Evolutionary conservation across 805 yeast species (phyloP).

Genomic region (Kodamaea hsintzibuensis): DNA sequence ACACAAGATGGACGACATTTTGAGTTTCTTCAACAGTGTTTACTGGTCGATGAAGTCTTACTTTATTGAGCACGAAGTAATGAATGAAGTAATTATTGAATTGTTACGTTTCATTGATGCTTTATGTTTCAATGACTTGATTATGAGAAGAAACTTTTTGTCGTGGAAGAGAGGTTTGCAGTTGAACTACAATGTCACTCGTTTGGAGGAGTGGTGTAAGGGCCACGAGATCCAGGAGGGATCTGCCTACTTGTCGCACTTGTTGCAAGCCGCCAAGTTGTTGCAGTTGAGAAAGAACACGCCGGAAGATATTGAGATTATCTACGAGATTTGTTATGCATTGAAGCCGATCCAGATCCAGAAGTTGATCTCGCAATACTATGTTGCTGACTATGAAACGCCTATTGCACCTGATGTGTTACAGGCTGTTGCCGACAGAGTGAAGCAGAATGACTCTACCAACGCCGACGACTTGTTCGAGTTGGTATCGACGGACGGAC

Average conservation of each 20-base stretch:
- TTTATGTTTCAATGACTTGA: conserved; percentile 89
- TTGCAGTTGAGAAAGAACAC: conserved; percentile 90
- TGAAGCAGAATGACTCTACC: conserved; percentile 57
- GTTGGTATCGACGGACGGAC: conserved; percentile 66
- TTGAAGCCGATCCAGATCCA: conserved; percentile 95
- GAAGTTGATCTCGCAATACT: conserved; percentile 83
- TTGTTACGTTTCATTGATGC: conserved; percentile 86
- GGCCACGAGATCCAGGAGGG: conserved; percentile 90
- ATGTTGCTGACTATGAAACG: conserved; percentile 90
- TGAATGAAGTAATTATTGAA: conserved; percentile 81
- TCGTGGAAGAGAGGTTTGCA: conserved; percentile 98
- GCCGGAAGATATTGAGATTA: conserved; percentile 83
- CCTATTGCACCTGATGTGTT: conserved; percentile 84
- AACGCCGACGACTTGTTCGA: conserved; percentile 65
- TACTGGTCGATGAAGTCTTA: conserved; percentile 92
- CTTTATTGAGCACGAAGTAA: conserved; percentile 80
- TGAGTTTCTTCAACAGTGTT: conserved; percentile 85
- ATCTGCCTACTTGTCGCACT: conserved; percentile 76
- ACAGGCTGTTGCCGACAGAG: conserved; percentile 77
- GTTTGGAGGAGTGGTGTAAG: conserved; percentile 98
- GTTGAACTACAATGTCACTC: conserved; percentile 91
- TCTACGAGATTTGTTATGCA: conserved; percentile 92
- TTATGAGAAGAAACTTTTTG: conserved; percentile 90
- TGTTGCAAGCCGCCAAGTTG: conserved; percentile 90
- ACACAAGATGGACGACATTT: conserved; percentile 91